Conservation (phyloP, 805 yeast species). For the Saturnispora quitensis region DNA sequence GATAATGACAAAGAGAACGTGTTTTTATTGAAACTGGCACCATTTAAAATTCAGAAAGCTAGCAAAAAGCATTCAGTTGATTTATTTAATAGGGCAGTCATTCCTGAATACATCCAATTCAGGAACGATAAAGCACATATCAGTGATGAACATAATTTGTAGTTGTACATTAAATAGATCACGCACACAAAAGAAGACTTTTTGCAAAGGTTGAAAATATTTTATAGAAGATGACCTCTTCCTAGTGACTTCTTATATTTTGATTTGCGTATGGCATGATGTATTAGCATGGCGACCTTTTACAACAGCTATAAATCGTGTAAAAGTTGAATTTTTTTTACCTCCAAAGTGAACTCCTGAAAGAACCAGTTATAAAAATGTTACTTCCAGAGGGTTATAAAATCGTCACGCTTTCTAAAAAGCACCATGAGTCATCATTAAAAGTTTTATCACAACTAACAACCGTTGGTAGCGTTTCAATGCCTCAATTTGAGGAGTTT, state of each 20-base stretch:
- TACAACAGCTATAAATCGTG: not conserved
- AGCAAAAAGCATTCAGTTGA: not conserved
- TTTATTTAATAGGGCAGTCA: not conserved
- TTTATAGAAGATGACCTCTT: no score
- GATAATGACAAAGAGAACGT: slow-evolving; percentile 5
- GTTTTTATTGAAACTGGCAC: not conserved
- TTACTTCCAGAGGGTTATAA: slow-evolving; percentile 2
- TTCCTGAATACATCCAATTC: not conserved
- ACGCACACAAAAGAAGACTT: no score
- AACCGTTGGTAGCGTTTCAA: slow-evolving; percentile 66
- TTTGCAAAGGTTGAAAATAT: no score
- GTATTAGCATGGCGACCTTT: no score
- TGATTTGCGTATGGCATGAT: no score
- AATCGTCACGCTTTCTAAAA: not conserved
- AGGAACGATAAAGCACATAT: not conserved
- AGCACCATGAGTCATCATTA: slow-evolving; percentile 17
- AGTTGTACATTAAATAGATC: not conserved
- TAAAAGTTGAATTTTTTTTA: no score
- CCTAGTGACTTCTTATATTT: no score
- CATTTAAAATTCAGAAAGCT: not conserved
- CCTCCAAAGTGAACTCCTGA: not conserved
- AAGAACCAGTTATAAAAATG: not conserved
- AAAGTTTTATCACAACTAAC: slow-evolving; percentile 63
- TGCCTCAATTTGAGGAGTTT: slow-evolving; percentile 39
- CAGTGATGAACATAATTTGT: not conserved